Percentiles rank a stretch among this genome's conserved stretches.
These are phyloP conservation scores for Venturia aucupariae DNA, from an alignment of 2,329 filamentous ascomycete genomes.

Conservation along the genomic window DNA sequence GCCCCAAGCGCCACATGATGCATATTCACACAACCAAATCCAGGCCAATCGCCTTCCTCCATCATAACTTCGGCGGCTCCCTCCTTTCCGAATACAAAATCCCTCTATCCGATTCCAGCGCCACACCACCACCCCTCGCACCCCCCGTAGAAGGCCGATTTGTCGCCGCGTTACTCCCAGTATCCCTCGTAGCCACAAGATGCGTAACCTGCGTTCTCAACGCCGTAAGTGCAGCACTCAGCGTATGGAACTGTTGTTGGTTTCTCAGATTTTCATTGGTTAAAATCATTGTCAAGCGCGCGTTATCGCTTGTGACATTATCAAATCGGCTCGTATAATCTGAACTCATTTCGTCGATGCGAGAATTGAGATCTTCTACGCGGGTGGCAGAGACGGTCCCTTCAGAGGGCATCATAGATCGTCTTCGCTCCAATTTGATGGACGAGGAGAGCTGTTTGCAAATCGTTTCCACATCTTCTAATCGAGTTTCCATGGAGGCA, in stretches of 20 bases:
- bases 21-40: not conserved
- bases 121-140: not conserved
- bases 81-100: not conserved
- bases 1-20: not conserved
- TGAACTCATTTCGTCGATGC: not conserved
- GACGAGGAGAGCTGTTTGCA: slow-evolving; percentile 6
- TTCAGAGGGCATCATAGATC: not conserved
- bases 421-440: slow-evolving; percentile 9
- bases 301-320: slow-evolving; percentile 7
- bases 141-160: not conserved
- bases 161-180: not conserved
- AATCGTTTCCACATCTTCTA: slow-evolving; percentile 10
- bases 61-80: slow-evolving; percentile 10
- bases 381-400: slow-evolving; percentile 5
- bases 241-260: slow-evolving; percentile 10
- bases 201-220: slow-evolving; percentile 5
- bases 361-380: not conserved
- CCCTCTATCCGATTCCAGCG: not conserved
- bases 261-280: slow-evolving; percentile 6
- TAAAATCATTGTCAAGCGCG: slow-evolving; percentile 9
- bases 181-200: not conserved
- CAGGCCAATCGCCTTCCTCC: not conserved
- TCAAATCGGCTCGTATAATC: slow-evolving; percentile 11
- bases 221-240: slow-evolving; percentile 9
- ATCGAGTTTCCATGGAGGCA: not conserved